Conservation (phyloP, 2,329 filamentous ascomycete genomes). For the Fusarium veterinarium region DNA sequence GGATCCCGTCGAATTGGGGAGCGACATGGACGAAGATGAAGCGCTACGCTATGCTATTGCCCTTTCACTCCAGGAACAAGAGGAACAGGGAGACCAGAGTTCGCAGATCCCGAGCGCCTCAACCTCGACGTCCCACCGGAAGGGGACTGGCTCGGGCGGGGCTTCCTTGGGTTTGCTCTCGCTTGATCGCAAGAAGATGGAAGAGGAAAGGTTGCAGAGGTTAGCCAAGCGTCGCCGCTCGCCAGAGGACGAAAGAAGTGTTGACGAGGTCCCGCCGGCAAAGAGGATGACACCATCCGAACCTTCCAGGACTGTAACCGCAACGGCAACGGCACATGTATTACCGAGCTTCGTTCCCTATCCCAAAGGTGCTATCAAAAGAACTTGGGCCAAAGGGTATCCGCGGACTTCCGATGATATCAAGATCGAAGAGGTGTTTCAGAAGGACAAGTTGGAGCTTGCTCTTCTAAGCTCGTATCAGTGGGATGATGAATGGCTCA, state of each 20-base stretch:
- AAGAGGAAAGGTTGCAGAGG: slow-evolving; percentile 81
- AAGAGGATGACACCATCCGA: slow-evolving; percentile 37
- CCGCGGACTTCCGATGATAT: slow-evolving; percentile 76
- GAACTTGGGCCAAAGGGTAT: slow-evolving; percentile 79
- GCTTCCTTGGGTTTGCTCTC: slow-evolving; percentile 57
- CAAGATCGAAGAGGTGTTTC: slow-evolving; percentile 87
- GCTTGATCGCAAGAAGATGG: slow-evolving; percentile 85
- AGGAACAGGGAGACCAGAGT: slow-evolving; percentile 29
- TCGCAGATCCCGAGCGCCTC: slow-evolving; percentile 30
- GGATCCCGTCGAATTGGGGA: slow-evolving; percentile 44
- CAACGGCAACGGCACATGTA: background rate
- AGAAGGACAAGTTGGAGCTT: slow-evolving; percentile 76
- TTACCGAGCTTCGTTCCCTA: slow-evolving; percentile 52
- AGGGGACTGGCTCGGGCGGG: slow-evolving; percentile 33
- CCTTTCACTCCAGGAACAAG: slow-evolving; percentile 60
- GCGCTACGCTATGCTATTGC: slow-evolving; percentile 71
- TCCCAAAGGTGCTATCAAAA: slow-evolving; percentile 76
- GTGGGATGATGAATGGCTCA: slow-evolving; percentile 84
- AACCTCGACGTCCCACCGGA: slow-evolving; percentile 27
- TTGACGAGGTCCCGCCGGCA: slow-evolving; percentile 45
- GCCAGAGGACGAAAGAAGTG: slow-evolving; percentile 43
- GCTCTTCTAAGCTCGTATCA: slow-evolving; percentile 89
- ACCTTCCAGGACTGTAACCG: slow-evolving; percentile 13
- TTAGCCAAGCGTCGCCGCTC: slow-evolving; percentile 64
- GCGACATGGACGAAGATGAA: slow-evolving; percentile 64